These are phyloP conservation scores for Diplodia mutila DNA, from an alignment of 2,329 filamentous ascomycete genomes.

Conservation along the genomic window DNA sequence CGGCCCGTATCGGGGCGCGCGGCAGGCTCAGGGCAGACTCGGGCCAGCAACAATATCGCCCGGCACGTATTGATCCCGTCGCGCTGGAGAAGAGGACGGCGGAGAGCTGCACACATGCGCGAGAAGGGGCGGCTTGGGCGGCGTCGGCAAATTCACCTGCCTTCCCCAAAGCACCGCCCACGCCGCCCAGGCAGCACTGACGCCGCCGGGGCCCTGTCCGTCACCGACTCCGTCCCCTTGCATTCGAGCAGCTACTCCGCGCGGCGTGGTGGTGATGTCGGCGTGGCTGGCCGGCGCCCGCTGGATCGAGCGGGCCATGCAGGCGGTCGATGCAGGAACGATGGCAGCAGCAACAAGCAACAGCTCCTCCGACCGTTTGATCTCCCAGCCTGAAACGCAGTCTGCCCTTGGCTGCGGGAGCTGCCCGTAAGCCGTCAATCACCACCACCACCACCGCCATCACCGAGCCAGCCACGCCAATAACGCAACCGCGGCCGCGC, in stretches of 20 bases:
- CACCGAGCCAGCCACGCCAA: slow-evolving; percentile 21
- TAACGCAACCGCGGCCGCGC: slow-evolving; percentile 10
- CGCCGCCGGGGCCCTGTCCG: slow-evolving; percentile 8
- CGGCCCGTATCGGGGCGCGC: slow-evolving; percentile 6
- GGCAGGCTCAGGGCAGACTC: slow-evolving; percentile 17
- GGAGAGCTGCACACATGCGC: neutral
- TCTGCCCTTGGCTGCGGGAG: slow-evolving; percentile 21
- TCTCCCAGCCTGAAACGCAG: slow-evolving; percentile 24
- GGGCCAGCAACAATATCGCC: slow-evolving; percentile 15
- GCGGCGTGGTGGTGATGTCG: slow-evolving; percentile 16
- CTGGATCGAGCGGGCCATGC: slow-evolving; percentile 19
- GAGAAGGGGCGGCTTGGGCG: neutral
- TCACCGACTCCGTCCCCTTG: slow-evolving; percentile 22
- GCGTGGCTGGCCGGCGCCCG: slow-evolving; percentile 13
- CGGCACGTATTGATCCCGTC: slow-evolving; percentile 4
- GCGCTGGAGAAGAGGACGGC: neutral
- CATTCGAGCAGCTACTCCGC: neutral
- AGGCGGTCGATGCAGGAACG: slow-evolving; percentile 22
- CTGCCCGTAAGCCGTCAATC: slow-evolving; percentile 21
- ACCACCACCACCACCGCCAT: slow-evolving; percentile 11
- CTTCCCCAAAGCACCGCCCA: neutral
- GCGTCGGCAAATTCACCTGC: slow-evolving; percentile 20
- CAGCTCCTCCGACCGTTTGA: slow-evolving; percentile 24
- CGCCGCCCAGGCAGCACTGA: slow-evolving; percentile 16
- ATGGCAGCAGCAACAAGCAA: slow-evolving; percentile 5